A percentile compares a stretch with the other conserved stretches of the same genome.
phyloP scores from a whole-genome alignment of 805 yeast species.

The Kregervanrija pseudodelftensis region DNA sequence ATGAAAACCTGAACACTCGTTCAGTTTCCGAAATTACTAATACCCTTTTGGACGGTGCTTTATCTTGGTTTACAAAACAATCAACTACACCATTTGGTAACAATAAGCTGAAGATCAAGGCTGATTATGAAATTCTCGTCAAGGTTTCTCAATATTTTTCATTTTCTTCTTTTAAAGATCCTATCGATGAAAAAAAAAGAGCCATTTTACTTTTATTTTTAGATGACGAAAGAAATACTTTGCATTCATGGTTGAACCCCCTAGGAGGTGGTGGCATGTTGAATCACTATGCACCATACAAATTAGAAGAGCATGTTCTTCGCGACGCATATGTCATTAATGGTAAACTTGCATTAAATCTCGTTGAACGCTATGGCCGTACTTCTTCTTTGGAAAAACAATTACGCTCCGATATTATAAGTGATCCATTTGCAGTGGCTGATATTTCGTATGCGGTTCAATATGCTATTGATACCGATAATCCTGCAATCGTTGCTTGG shows the following conservation, averaged over 20 bases:
- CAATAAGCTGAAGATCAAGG: slow-evolving; percentile 60
- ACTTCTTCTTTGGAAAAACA: slow-evolving; percentile 30
- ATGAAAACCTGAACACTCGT: slow-evolving; percentile 41
- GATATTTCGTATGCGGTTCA: slow-evolving; percentile 52
- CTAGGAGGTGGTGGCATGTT: slow-evolving; percentile 35
- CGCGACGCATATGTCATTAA: slow-evolving; percentile 54
- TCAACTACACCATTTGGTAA: slow-evolving; percentile 79
- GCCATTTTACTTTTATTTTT: slow-evolving; percentile 54
- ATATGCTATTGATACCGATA: slow-evolving; percentile 32
- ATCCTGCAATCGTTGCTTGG: slow-evolving; percentile 45
- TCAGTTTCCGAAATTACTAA: slow-evolving; percentile 38
- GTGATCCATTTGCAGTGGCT: slow-evolving; percentile 54
- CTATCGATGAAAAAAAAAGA: slow-evolving; percentile 41
- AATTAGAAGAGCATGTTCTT: slow-evolving; percentile 37
- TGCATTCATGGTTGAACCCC: slow-evolving; percentile 74
- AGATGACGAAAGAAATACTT: slow-evolving; percentile 64
- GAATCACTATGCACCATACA: slow-evolving; percentile 30
- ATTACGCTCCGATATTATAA: slow-evolving; percentile 38
- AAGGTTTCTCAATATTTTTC: slow-evolving; percentile 37
- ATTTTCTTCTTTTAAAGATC: slow-evolving; percentile 16
- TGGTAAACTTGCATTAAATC: slow-evolving; percentile 66
- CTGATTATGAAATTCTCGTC: slow-evolving; percentile 56
- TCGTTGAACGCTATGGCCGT: slow-evolving; percentile 43
- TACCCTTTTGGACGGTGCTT: slow-evolving; percentile 54
- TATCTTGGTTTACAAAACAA: slow-evolving; percentile 70